Evolutionary conservation across 192 early-diverging fungal species (phyloP).

Genomic region (Podochytrium sp.): DNA sequence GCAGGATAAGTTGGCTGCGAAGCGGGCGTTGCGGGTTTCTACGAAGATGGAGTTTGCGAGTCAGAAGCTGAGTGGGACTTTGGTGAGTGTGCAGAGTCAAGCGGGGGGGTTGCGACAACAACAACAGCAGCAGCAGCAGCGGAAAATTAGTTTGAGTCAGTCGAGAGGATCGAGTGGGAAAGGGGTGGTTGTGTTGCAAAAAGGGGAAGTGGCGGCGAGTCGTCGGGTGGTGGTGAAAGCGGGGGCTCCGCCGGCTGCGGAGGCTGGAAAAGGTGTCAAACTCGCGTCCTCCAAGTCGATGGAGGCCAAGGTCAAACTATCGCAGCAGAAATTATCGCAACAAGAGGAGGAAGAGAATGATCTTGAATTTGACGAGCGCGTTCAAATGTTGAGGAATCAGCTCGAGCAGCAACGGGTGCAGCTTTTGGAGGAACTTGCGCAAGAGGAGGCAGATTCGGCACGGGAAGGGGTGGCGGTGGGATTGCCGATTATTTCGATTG

Average conservation of each 20-base stretch:
- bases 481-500: neutral
- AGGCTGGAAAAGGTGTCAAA: neutral
- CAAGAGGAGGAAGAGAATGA: neutral
- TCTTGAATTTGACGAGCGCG: neutral
- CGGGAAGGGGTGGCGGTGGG: neutral
- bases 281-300: too few relatives aligned
- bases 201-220: neutral
- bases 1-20: slow-evolving; percentile 38
- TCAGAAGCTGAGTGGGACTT: slow-evolving; percentile 16
- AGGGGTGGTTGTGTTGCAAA: neutral
- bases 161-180: neutral
- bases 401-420: slow-evolving; percentile 3
- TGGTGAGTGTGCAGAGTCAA: too few relatives aligned
- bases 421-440: slow-evolving; percentile 4
- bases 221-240: neutral
- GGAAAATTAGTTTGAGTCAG: neutral
- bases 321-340: neutral
- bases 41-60: slow-evolving; percentile 5
- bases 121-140: too few relatives aligned
- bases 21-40: slow-evolving; percentile 28
- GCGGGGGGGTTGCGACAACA: too few relatives aligned
- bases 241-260: neutral
- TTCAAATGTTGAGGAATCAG: neutral
- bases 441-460: neutral
- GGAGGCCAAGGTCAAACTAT: neutral